Conservation (phyloP, 495 filamentous ascomycete genomes). For the Opeltia flavorubescens region DNA sequence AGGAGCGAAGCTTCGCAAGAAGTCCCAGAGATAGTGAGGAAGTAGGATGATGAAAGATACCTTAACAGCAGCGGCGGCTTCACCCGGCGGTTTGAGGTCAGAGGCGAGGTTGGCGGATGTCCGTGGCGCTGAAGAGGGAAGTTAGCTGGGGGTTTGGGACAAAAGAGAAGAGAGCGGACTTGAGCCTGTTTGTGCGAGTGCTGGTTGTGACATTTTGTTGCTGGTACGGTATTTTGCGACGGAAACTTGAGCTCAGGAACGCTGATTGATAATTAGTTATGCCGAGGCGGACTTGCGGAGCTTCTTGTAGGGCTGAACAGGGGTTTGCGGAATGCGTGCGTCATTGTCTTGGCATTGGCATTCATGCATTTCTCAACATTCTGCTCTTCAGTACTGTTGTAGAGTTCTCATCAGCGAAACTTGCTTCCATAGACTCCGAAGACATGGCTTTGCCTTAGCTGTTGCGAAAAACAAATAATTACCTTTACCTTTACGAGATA, state of each 20-base stretch:
- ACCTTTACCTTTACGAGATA: too few species aligned
- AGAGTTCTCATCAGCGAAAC: too few species aligned
- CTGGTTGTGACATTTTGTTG: conserved; percentile 2
- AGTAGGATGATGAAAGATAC: conserved; percentile 20
- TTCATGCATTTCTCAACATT: not conserved
- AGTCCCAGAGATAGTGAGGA: not conserved
- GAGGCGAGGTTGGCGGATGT: conserved; percentile 25
- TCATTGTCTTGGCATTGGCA: not conserved
- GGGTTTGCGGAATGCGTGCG: too few species aligned
- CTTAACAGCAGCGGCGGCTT: conserved; percentile 39
- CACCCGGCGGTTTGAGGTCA: conserved; percentile 26
- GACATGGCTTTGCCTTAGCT: too few species aligned
- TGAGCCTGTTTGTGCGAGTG: not conserved
- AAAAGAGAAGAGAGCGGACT: not conserved
- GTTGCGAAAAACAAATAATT: too few species aligned
- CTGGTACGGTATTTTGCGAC: not conserved
- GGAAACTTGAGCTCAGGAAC: not conserved
- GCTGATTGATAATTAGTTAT: too few species aligned
- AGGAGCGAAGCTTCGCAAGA: not conserved
- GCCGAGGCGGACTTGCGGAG: too few species aligned
- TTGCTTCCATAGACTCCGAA: too few species aligned
- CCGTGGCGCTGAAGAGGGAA: conserved; percentile 9
- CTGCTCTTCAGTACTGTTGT: not conserved
- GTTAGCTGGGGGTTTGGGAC: not conserved
- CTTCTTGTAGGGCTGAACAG: too few species aligned